Percentiles rank a stretch among this genome's conserved stretches.
These are phyloP conservation scores for Cylindrodendrum hubeiense DNA, from an alignment of 2,329 filamentous ascomycete genomes.

Conservation along the genomic window DNA sequence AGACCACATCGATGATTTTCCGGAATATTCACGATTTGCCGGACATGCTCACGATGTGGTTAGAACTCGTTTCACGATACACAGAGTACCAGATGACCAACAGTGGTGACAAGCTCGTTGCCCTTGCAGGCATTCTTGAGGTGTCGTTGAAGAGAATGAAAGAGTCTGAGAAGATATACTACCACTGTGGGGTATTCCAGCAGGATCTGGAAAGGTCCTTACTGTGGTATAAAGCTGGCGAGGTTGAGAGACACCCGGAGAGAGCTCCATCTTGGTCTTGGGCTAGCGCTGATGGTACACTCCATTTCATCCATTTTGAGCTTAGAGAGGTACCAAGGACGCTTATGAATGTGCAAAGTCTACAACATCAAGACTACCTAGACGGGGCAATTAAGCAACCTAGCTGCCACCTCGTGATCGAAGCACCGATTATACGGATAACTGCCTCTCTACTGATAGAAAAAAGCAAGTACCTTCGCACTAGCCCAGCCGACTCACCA, in stretches of 20 bases:
- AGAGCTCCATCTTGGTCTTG: neutral
- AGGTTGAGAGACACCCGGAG: neutral
- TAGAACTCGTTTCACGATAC: neutral
- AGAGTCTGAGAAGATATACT: neutral
- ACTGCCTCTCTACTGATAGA: neutral
- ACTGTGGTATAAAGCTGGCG: neutral
- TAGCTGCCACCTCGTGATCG: neutral
- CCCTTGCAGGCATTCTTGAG: neutral
- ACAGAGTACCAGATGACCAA: neutral
- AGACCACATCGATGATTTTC: neutral
- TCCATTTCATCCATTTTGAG: neutral
- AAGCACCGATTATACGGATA: neutral
- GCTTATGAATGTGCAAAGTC: neutral
- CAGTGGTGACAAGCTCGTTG: neutral
- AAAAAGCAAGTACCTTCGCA: neutral
- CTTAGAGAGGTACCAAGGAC: neutral
- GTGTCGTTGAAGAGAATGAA: neutral
- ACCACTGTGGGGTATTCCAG: neutral
- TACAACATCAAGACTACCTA: neutral
- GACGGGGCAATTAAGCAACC: neutral
- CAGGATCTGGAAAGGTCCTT: neutral
- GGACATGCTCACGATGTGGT: neutral
- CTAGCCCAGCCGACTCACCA: neutral
- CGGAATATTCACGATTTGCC: neutral
- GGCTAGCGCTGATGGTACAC: neutral